Percentiles rank a stretch among this genome's conserved stretches.
phyloP scores from a whole-genome alignment of 164 flowering plant species.

The Kingdonia uniflora region DNA sequence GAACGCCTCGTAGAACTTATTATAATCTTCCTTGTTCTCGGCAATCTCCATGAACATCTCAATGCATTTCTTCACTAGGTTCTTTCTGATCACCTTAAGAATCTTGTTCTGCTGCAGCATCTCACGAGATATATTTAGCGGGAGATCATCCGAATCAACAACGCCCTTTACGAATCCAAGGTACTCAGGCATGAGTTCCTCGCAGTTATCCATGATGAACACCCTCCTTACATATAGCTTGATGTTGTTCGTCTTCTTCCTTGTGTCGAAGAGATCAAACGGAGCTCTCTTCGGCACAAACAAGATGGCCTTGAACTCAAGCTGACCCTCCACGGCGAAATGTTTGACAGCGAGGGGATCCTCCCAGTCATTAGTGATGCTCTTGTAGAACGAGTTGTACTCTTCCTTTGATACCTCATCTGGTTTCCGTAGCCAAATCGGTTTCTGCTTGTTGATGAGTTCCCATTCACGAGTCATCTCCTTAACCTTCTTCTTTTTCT shows the following conservation, averaged over 20 bases:
- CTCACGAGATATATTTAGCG: slow-evolving; percentile 75
- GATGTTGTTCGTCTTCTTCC: slow-evolving; percentile 75
- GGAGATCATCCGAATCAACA: slow-evolving; percentile 65
- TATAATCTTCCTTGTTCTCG: slow-evolving; percentile 63
- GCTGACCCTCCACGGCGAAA: slow-evolving; percentile 72
- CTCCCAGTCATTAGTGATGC: slow-evolving; percentile 72
- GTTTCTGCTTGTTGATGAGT: slow-evolving; percentile 66
- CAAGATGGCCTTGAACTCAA: slow-evolving; percentile 62
- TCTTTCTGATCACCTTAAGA: slow-evolving; percentile 66
- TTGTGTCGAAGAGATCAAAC: slow-evolving; percentile 55
- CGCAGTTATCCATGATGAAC: slow-evolving; percentile 73
- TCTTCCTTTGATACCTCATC: slow-evolving; percentile 70
- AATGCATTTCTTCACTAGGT: slow-evolving; percentile 64
- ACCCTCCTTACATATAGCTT: slow-evolving; percentile 69
- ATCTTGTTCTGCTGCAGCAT: slow-evolving; percentile 76
- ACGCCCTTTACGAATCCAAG: slow-evolving; percentile 65
- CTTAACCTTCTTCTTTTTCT: slow-evolving; percentile 71
- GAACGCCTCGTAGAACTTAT: slow-evolving; percentile 62
- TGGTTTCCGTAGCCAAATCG: slow-evolving; percentile 67
- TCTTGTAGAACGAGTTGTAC: slow-evolving; percentile 66
- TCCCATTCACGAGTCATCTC: slow-evolving; percentile 71
- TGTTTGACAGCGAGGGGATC: slow-evolving; percentile 65
- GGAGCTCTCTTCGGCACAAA: slow-evolving; percentile 67
- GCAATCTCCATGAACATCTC: slow-evolving; percentile 72
- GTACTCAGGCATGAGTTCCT: slow-evolving; percentile 67